These are phyloP conservation scores for Rubus parviflorus DNA, from an alignment of 306 rosid species.

Conservation along the genomic window DNA sequence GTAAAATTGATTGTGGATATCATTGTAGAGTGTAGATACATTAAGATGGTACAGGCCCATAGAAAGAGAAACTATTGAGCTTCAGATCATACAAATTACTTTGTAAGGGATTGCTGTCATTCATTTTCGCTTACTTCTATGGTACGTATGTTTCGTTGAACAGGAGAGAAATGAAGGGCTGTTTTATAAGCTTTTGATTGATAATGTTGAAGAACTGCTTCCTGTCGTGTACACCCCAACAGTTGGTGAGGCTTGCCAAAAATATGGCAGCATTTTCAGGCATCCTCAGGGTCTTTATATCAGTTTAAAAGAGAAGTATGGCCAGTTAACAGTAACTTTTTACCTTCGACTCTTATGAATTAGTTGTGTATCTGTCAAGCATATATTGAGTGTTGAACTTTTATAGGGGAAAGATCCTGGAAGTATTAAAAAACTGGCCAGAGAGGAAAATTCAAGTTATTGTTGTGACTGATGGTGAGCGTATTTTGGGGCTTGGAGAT, in stretches of 20 bases:
- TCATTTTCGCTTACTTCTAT: constrained; percentile 16
- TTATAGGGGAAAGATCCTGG: constrained; percentile 87
- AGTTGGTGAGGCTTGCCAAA: constrained; percentile 98
- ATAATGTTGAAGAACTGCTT: constrained; percentile 89
- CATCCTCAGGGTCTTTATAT: constrained; percentile 94
- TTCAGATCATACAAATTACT: background rate
- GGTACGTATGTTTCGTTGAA: constrained; percentile 18
- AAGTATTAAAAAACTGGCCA: constrained; percentile 93
- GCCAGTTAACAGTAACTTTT: background rate
- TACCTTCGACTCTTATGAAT: background rate
- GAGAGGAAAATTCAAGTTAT: constrained; percentile 84
- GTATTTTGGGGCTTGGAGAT: constrained; percentile 96
- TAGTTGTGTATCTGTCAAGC: constrained; percentile 25
- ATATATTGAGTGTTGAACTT: constrained; percentile 31
- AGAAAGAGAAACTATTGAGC: background rate
- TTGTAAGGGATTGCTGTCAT: background rate
- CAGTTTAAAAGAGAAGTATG: constrained; percentile 90
- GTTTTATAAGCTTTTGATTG: constrained; percentile 87
- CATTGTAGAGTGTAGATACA: background rate
- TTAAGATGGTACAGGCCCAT: background rate
- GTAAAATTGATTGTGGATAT: constrained; percentile 27
- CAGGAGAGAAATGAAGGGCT: constrained; percentile 95
- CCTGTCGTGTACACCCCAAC: constrained; percentile 96
- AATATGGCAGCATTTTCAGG: constrained; percentile 88
- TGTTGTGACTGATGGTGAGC: constrained; percentile 98